Evolutionary conservation across 345 rosid genomes (phyloP), one percentile per base, ranked within the genome.

Genomic region (Erucastrum elatum): DNA sequence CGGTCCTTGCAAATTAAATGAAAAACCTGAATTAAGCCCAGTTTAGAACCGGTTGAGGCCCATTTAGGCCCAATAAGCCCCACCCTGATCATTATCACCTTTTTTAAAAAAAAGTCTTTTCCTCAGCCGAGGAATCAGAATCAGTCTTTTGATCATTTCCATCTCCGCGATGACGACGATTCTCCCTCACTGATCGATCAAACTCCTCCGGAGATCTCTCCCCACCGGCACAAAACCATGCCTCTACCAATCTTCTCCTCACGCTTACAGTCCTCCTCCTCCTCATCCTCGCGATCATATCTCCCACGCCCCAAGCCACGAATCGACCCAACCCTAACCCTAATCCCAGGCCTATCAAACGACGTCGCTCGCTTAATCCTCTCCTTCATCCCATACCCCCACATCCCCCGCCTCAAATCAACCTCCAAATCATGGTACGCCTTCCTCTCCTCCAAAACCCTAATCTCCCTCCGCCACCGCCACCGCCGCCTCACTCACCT

Each of bases 341-440:
- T 93, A 31, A 85, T 93, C 41, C 98, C 98, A 3, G 94, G 94
- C 58, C 84, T 93, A 12, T 91, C 96, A 5, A 84, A 88, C 85
- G 96, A 93, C 70, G 76, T 93, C 58, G 87, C 86, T 8, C 83
- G 84, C 7, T 64, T 79, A 46, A 85, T 89, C 66, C 88, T 93
- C 17, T 87, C 94, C 72, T 82, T 81, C 78, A 53, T 93, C 63
- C 98, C 96, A 1, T 88, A 89, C 80, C 82, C 93, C 2, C 90
- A 92, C 84, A 94, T 89, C 60, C 71, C 86, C 60, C 94, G 97
- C 13, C 84, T 92, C 84, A 94, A 89, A 80, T 66, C 81, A 2
- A 92, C 90, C 29, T 89, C 89, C 82, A 92, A 82, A 66, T 75
- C 94, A 27, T 94, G 98, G 98, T 81, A 65, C 73, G 21, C 73